phyloP scores from a whole-genome alignment of 805 yeast genomes.

The Candida palmyrensis region DNA sequence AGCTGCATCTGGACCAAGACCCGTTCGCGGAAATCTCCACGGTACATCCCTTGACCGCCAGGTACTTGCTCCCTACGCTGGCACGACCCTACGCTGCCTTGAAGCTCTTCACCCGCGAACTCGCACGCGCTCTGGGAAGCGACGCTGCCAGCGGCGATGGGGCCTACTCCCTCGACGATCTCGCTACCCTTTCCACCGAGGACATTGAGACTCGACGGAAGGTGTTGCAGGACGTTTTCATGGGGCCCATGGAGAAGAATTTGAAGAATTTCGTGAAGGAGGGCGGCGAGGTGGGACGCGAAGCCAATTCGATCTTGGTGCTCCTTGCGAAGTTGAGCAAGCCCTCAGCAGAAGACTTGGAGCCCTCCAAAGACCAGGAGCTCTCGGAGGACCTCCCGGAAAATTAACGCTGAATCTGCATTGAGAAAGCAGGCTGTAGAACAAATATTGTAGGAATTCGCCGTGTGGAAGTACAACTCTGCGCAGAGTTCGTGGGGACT shows the following conservation, averaged over 20 bases:
- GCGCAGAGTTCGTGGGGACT: too few relatives aligned
- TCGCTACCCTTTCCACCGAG: slow-evolving; percentile 50
- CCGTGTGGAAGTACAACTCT: too few relatives aligned
- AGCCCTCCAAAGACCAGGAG: background rate
- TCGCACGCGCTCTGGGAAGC: slow-evolving; percentile 4
- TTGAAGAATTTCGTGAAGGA: slow-evolving; percentile 51
- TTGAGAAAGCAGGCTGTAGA: too few relatives aligned
- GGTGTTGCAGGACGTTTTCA: slow-evolving; percentile 50
- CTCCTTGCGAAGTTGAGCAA: slow-evolving; percentile 6
- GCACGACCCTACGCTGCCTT: slow-evolving; percentile 64
- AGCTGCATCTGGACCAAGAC: too few relatives aligned
- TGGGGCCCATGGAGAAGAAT: slow-evolving; percentile 44
- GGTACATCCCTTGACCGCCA: slow-evolving; percentile 43
- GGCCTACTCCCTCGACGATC: slow-evolving; percentile 26
- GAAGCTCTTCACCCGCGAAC: slow-evolving; percentile 48
- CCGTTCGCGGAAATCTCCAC: slow-evolving; percentile 11
- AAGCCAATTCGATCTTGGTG: slow-evolving; percentile 25
- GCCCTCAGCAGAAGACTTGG: background rate
- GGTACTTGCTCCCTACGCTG: slow-evolving; percentile 49
- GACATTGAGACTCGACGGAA: slow-evolving; percentile 53
- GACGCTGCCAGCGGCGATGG: slow-evolving; percentile 24
- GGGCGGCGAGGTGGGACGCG: slow-evolving; percentile 69
- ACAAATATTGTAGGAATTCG: too few relatives aligned
- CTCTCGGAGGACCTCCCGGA: too few relatives aligned
- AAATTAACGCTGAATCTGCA: too few relatives aligned